Base-by-base conservation (phyloP, 306 rosid species). In the Rosa multiflora region DNA sequence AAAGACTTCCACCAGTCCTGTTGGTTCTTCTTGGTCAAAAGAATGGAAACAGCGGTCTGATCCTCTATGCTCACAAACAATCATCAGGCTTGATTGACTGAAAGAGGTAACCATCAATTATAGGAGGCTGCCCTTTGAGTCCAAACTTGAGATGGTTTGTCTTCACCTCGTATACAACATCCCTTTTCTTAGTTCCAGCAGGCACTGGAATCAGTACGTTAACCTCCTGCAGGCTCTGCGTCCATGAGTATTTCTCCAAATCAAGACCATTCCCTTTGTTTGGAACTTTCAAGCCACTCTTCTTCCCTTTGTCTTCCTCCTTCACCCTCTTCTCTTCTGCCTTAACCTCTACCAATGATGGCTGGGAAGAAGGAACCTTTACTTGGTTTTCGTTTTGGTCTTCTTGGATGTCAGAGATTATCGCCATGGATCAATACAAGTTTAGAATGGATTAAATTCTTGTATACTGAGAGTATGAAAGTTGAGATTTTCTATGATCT, bases 201-300 rank as follows among this genome's bases (percentile, higher is more conserved):
- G 69, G 69, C 62, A 92, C 91, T 0, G 94, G 89, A 66, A 89
- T 81, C 74, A 72, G 83, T 23, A 91, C 71, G 47, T 32, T 88
- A 62, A 89, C 86, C 83, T 90, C 95, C 72, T 87, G 89, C 8
- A 90, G 89, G 39, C 81, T 71, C 78, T 88, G 95, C 23, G 95
- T 88, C 95, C 95, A 90, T n/a, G 90, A 87, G 75, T 90, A 87
- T 0, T 85, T 79, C 63, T 90, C 95, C 80, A 88, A 48, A 84
- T 90, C 95, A 85, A 90, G 48, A 14, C 95, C 95, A 73, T 88
- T 90, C 63, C 69, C 44, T 64, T 64, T 64, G 10, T 64, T 64
- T 5, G 69, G 69, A 32, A 64, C 21, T 90, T 88, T 63, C 90
- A 92, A 72, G 47, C 95, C 23, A 32, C 37, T 32, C 37, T 32